phyloP scores from a whole-genome alignment of 345 rosid species.

The Rhodamnia argentea region DNA sequence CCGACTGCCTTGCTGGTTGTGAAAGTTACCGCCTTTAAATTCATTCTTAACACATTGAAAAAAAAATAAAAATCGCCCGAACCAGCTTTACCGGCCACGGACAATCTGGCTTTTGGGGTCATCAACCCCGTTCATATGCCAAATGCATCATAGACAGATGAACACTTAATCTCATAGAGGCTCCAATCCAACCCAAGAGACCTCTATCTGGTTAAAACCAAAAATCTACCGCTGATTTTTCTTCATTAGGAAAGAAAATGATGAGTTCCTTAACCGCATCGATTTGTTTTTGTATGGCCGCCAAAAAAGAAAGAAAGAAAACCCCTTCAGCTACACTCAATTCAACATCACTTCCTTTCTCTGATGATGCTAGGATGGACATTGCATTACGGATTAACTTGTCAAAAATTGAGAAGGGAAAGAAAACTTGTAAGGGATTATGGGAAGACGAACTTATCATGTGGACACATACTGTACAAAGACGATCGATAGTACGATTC shows the following conservation, averaged over 20 bases:
- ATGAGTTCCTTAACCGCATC: neutral
- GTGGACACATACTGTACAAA: conserved; percentile 18
- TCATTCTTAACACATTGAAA: neutral
- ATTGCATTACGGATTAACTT: neutral
- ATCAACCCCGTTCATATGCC: neutral
- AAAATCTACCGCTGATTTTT: neutral
- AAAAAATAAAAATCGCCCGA: neutral
- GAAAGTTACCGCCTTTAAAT: neutral
- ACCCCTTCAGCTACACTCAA: neutral
- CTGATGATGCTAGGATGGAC: neutral
- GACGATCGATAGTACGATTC: neutral
- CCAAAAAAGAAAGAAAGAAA: neutral
- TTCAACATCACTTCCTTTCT: neutral
- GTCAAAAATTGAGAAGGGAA: neutral
- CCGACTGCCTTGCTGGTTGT: neutral
- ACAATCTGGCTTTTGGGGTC: neutral
- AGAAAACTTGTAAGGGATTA: neutral
- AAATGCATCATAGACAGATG: neutral
- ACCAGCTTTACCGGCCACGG: neutral
- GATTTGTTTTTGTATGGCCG: neutral
- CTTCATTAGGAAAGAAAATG: neutral
- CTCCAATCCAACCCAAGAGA: neutral
- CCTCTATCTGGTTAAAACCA: neutral
- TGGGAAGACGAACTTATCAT: neutral
- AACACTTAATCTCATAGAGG: neutral